A percentile compares a stretch with the other conserved stretches of the same genome.
These are phyloP conservation scores for Caloboletus firmus DNA, from an alignment of 1,284 basidiomycete genomes.

Conservation along the genomic window DNA sequence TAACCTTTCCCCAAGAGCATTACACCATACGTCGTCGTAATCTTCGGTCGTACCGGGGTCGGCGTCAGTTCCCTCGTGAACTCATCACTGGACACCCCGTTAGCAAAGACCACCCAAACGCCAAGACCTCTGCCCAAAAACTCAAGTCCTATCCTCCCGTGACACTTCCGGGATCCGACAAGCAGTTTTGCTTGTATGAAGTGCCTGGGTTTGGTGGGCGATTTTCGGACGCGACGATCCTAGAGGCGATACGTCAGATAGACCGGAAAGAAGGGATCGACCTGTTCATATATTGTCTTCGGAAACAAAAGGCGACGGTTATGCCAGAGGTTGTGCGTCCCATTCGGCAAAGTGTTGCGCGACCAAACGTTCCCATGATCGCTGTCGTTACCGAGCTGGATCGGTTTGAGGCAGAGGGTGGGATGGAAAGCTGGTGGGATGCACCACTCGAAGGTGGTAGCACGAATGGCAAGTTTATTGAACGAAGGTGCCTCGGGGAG, in stretches of 20 bases:
- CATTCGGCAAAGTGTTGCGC: slow-evolving; percentile 4
- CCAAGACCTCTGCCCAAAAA: background rate
- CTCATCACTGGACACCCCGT: slow-evolving; percentile 21
- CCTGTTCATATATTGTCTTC: slow-evolving; percentile 26
- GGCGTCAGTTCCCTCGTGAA: slow-evolving; percentile 30
- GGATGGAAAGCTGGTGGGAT: slow-evolving; percentile 34
- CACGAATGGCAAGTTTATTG: slow-evolving; percentile 22
- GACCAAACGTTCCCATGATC: slow-evolving; percentile 22
- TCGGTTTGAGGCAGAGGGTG: slow-evolving; percentile 15
- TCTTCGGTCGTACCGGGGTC: slow-evolving; percentile 30
- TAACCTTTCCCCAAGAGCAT: background rate
- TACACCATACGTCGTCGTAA: slow-evolving; percentile 23
- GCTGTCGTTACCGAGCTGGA: slow-evolving; percentile 33
- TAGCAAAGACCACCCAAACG: slow-evolving; percentile 18
- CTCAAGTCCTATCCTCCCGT: background rate
- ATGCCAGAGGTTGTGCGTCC: slow-evolving; percentile 13
- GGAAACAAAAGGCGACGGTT: slow-evolving; percentile 20
- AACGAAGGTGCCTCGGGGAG: slow-evolving; percentile 10
- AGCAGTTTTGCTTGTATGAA: slow-evolving; percentile 20
- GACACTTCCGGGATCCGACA: background rate
- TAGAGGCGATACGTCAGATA: slow-evolving; percentile 17
- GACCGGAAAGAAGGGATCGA: slow-evolving; percentile 22
- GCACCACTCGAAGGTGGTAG: background rate
- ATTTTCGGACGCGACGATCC: slow-evolving; percentile 6
- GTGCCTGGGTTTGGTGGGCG: slow-evolving; percentile 20